Evolutionary conservation across 2,329 filamentous ascomycete genomes (phyloP).

Genomic region (Zymoseptoria passerinii): DNA sequence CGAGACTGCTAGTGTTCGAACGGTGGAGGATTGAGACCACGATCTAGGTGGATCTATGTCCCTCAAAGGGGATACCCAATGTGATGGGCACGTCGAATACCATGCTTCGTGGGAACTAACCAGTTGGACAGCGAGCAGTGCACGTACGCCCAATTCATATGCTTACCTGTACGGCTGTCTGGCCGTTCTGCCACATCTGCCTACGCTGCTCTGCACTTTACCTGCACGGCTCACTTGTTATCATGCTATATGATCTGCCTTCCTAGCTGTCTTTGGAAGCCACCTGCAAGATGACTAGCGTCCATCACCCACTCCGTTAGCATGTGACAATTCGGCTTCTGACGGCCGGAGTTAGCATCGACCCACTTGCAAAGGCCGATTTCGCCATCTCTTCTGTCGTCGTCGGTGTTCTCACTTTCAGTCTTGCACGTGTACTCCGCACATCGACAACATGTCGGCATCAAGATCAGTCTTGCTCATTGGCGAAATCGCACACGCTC

Average conservation of each 20-base stretch:
- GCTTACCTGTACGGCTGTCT: not conserved
- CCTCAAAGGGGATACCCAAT: too few species aligned
- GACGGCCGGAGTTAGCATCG: not conserved
- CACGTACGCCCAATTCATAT: not conserved
- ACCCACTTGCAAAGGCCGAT: not conserved
- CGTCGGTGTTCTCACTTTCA: not conserved
- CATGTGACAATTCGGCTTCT: not conserved
- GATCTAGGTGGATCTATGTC: too few species aligned
- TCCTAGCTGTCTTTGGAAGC: too few species aligned
- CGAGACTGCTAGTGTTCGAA: too few species aligned
- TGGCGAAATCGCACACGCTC: conserved; percentile 37
- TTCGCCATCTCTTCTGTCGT: not conserved
- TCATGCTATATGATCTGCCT: not conserved
- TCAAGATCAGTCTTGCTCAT: conserved; percentile 36
- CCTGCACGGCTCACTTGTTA: not conserved
- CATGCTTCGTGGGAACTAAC: too few species aligned
- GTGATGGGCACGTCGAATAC: too few species aligned
- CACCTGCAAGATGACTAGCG: too few species aligned
- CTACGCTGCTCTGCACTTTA: not conserved
- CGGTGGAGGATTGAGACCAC: too few species aligned
- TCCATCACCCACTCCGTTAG: too few species aligned
- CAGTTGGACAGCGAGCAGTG: too few species aligned
- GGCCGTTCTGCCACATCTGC: not conserved
- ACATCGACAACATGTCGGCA: conserved; percentile 12
- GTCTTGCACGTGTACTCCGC: not conserved